These are phyloP conservation scores for Aspergillus alliaceus DNA, from an alignment of 2,329 filamentous ascomycete genomes.

Conservation along the genomic window DNA sequence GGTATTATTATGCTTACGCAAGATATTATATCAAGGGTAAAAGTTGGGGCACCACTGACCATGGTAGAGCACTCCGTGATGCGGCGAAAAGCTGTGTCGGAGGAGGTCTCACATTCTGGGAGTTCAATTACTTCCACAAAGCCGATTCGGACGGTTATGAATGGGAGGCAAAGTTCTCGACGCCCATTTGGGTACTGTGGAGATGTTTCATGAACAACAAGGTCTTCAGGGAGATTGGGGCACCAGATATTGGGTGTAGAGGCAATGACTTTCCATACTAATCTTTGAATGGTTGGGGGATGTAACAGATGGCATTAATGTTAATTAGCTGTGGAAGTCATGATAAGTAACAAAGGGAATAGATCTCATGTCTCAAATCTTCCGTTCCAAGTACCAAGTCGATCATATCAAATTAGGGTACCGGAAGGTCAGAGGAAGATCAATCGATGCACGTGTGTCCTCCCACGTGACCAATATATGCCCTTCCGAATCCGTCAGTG, in stretches of 20 bases:
- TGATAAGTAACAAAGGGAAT: no score
- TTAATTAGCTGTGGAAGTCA: no score
- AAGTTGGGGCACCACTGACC: not conserved
- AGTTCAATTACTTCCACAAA: conserved; percentile 3
- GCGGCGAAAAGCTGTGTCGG: not conserved
- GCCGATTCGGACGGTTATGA: conserved; percentile 4
- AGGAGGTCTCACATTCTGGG: not conserved
- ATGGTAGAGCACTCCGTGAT: not conserved
- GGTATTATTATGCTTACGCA: not conserved
- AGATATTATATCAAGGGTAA: not conserved
- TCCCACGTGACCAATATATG: not conserved
- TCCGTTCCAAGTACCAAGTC: no score
- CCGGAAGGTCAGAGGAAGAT: not conserved
- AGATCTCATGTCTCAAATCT: no score
- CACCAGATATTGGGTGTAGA: not conserved
- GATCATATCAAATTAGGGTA: not conserved
- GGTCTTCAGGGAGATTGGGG: not conserved
- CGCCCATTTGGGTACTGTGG: not conserved
- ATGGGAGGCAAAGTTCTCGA: conserved; percentile 7
- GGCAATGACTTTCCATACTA: not conserved
- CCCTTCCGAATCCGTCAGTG: not conserved
- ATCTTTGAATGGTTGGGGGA: no score
- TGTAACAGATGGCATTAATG: not conserved
- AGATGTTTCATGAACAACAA: conserved; percentile 8
- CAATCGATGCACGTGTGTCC: not conserved